These are phyloP conservation scores for Verticillium albo-atrum DNA, from an alignment of 2,329 filamentous ascomycete genomes.

Conservation along the genomic window DNA sequence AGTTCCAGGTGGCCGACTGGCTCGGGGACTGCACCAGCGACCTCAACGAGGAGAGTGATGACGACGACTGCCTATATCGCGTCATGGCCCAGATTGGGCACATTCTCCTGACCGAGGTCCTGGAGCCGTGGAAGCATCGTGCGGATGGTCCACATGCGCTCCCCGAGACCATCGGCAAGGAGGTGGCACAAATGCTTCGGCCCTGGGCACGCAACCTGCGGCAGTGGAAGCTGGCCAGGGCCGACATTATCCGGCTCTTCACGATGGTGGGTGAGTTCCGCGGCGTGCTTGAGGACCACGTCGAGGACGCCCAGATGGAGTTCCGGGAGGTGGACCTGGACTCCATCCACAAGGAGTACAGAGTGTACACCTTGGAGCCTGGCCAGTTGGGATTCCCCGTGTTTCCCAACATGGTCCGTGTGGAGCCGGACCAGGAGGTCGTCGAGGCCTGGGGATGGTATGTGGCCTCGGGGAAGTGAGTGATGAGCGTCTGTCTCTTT, in stretches of 20 bases:
- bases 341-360: not conserved
- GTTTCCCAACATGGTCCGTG: not conserved
- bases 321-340: not conserved
- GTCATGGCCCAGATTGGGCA: not conserved
- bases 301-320: not conserved
- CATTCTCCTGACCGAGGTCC: not conserved
- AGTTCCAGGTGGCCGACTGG: not conserved
- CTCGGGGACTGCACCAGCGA: not conserved
- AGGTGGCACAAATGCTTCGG: not conserved
- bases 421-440: not conserved
- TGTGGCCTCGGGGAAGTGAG: not conserved
- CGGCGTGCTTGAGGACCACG: not conserved
- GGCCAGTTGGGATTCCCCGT: not conserved
- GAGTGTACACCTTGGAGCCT: not conserved
- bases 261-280: not conserved
- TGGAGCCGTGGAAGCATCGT: not conserved
- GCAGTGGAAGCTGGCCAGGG: not conserved
- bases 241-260: not conserved
- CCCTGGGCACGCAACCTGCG: not conserved
- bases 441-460: not conserved
- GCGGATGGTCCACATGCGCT: not conserved
- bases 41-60: not conserved
- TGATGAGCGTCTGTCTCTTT: not conserved
- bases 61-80: not conserved
- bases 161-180: not conserved